Evolutionary conservation across 371 early-diverging fungal species (phyloP).

Genomic region (Mortierella sp.): DNA sequence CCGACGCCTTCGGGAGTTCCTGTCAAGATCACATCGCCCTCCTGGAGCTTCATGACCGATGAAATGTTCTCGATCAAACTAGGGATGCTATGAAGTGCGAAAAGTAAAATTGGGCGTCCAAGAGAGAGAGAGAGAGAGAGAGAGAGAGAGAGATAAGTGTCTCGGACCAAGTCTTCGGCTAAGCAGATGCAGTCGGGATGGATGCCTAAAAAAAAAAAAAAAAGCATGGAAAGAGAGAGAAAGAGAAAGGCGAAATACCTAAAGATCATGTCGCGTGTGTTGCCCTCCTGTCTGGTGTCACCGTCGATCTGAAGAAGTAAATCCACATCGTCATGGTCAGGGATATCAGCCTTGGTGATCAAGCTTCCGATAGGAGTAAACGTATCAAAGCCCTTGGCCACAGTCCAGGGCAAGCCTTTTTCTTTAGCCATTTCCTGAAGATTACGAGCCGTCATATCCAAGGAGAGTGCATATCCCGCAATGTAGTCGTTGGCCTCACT

Average conservation of each 20-base stretch:
- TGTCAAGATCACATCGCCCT: conserved; percentile 82
- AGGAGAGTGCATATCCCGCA: conserved; percentile 87
- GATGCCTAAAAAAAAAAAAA: neutral
- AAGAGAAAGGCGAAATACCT: conserved; percentile 56
- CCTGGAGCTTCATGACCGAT: conserved; percentile 85
- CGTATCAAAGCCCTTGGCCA: conserved; percentile 95
- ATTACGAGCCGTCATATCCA: conserved; percentile 95
- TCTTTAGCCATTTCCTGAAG: conserved; percentile 81
- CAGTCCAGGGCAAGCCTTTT: conserved; percentile 90
- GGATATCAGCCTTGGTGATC: conserved; percentile 77
- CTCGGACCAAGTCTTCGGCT: neutral
- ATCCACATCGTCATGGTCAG: conserved; percentile 78
- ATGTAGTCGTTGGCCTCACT: conserved; percentile 65
- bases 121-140: too few species aligned
- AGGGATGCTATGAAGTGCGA: conserved; percentile 75
- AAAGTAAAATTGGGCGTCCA: too few species aligned
- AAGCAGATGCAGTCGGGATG: neutral
- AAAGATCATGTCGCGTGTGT: conserved; percentile 94
- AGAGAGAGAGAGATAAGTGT: neutral
- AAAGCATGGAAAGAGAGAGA: neutral
- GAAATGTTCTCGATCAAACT: conserved; percentile 80
- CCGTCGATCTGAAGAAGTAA: conserved; percentile 84
- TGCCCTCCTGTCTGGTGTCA: conserved; percentile 82
- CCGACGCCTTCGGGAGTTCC: conserved; percentile 82
- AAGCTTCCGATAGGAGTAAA: conserved; percentile 93